These are phyloP conservation scores for Globisporangium sylvaticum DNA, from an alignment of 352 stramenopile genomes.

Conservation along the genomic window DNA sequence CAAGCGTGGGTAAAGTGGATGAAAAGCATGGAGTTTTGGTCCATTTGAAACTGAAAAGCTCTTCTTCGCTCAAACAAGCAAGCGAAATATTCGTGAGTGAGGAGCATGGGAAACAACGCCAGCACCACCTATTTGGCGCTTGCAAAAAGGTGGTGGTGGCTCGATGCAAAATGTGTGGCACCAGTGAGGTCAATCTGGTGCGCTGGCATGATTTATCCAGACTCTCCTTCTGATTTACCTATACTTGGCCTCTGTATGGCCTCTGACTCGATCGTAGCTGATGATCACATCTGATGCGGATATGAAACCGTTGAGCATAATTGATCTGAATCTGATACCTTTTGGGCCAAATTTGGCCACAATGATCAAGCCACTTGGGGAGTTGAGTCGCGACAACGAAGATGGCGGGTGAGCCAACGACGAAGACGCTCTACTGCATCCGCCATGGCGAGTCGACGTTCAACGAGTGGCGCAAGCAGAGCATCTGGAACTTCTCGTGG, in stretches of 20 bases:
- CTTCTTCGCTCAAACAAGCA: neutral
- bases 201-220: neutral
- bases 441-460: slow-evolving; percentile 86
- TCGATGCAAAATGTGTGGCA: neutral
- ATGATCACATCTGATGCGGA: neutral
- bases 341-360: no score
- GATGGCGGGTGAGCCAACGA: neutral
- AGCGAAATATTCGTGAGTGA: neutral
- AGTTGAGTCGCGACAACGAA: neutral
- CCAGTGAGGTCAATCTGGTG: neutral
- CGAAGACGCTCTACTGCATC: slow-evolving; percentile 84
- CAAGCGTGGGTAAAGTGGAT: neutral
- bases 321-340: neutral
- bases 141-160: neutral
- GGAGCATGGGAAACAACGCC: neutral
- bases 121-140: neutral
- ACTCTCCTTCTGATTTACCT: neutral
- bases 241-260: neutral
- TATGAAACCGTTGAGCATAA: neutral
- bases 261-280: neutral
- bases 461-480: slow-evolving; percentile 83
- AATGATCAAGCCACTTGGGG: neutral
- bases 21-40: neutral
- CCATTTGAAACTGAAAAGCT: neutral
- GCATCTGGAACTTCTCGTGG: slow-evolving; percentile 82